Evolutionary conservation across 805 yeast species (phyloP), one percentile per base, ranked within the genome.

Genomic region (Cyberlindnera mycetangii): DNA sequence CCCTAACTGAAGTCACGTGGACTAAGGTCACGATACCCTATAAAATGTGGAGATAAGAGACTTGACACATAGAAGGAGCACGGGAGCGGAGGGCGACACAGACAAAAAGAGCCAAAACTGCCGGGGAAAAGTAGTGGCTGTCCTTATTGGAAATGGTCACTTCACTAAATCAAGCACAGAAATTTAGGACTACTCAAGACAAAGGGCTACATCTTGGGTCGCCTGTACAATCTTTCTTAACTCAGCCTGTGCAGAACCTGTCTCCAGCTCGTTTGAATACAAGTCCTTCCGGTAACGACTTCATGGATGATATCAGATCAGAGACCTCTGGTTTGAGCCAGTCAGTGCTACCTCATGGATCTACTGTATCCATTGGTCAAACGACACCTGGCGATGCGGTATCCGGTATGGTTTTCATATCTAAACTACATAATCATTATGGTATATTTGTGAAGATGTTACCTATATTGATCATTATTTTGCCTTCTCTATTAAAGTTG

Each of bases 381-480:
- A n/a, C 24, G 5, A 25, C 42, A 20, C 24, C 44, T 1, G 32
- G 33, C 7, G 41, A 39, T 22, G 40, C 28, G n/a, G n/a, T n/a
- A 4, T 17, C 36, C 5, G 43, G 43, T 5, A 39, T 45, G 37
- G 30, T 40, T 4, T 49, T 44, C 42, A 39, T 40, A 7, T 38
- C 49, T 7, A 41, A 31, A 11, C 33, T 45, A 3, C 48, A 50
- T 16, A 28, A 19, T 3, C 51, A 48, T 25, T 55, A 54, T 28
- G 45, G 39, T 5, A 19, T 41, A 7, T 7, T 52, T 14, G 53
- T 54, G 4, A 50, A 47, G 19, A 24, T 42, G 19, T 30, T 56
- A 9, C 60, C 60, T 10, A 44, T 50, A 10, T 18, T 53, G 17
- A 50, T 51, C 25, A 50, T 56, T n/a, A 39, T 54, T 5, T 19